A percentile compares a stretch with the other conserved stretches of the same genome.
Conservation (phyloP, 306 rosid genomes). For the Sesbania bispinosa region DNA sequence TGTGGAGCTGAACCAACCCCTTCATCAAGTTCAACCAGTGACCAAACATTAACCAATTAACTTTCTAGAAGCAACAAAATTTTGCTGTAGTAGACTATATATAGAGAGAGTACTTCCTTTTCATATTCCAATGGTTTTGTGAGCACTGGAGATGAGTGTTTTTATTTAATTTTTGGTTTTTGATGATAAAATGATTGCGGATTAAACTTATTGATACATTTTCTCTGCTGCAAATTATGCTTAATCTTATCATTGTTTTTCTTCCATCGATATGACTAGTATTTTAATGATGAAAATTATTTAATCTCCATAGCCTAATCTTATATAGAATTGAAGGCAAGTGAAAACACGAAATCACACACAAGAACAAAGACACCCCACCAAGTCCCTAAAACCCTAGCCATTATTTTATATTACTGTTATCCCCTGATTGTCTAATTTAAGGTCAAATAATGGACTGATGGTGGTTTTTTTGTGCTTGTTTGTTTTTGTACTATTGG, state of each 20-base stretch:
- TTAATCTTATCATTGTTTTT: no score
- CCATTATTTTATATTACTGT: no score
- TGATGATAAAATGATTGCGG: neutral
- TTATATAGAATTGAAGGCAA: no score
- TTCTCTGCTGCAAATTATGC: neutral
- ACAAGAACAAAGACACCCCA: neutral
- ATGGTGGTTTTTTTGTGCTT: no score
- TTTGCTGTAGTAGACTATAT: no score
- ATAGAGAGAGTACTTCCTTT: no score
- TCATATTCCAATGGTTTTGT: slow-evolving; percentile 41
- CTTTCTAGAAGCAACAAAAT: neutral
- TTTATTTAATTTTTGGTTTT: neutral
- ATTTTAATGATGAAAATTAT: neutral
- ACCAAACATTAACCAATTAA: slow-evolving; percentile 4
- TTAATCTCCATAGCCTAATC: neutral
- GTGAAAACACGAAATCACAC: neutral
- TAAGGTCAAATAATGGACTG: no score
- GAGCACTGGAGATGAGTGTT: slow-evolving; percentile 34
- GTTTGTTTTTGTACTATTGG: no score
- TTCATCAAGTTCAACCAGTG: slow-evolving; percentile 4
- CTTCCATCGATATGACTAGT: neutral
- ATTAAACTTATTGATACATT: neutral
- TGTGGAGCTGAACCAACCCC: slow-evolving; percentile 12
- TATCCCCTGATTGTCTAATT: no score
- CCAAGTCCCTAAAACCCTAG: no score